Base-by-base conservation (phyloP, 2,329 filamentous ascomycete species). In the Lasiodiplodia hormozganensis region DNA sequence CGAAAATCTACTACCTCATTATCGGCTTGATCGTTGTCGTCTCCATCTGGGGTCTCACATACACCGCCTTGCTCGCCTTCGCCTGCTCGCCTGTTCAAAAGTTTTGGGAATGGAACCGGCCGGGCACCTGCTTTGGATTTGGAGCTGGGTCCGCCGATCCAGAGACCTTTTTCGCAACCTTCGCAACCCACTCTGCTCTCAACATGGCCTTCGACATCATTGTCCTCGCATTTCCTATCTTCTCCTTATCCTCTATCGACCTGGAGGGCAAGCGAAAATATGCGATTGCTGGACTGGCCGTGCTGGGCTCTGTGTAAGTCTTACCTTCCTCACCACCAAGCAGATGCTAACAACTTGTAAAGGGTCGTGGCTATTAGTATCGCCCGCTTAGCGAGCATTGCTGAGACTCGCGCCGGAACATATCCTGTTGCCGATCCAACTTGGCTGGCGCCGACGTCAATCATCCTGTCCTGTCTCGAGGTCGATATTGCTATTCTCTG, bases 401-500 rank as follows among this genome's bases (percentile, higher is more conserved):
- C 71, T 51, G 60, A 75, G 67, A 73, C 70, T 31, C 75, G 75
- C 23, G 75, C 74, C 11, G 77, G 77, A 64, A 79, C 76, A 2
- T 57, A 76, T 25, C 77, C 77, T 11, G 43, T 71, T 31, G 67
- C 75, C 38, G 77, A 80, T 69, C 74, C 74, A 65, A 72, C 76
- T 6, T 79, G 71, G 69, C 57, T 75, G 60, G 75, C 74, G 0
- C 75, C 78, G 1, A 56, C 74, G 10, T 70, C 78, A 18, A 36
- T 70, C 53, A 73, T 79, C 36, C 75, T 79, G 69, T 77, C 75
- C 52, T 73, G 75, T 31, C 76, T 80, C 65, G 78, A 80, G 70
- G 72, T 79, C 72, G 76, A 79, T 70, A 73, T 80, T 53, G 78
- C 78, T 52, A 80, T 80, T 53, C 72, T 79, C 4, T 75, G 74